A percentile compares a stretch with the other conserved stretches of the same genome.
Conservation (phyloP, 2,329 filamentous ascomycete species). For the Colletotrichum aenigma region DNA sequence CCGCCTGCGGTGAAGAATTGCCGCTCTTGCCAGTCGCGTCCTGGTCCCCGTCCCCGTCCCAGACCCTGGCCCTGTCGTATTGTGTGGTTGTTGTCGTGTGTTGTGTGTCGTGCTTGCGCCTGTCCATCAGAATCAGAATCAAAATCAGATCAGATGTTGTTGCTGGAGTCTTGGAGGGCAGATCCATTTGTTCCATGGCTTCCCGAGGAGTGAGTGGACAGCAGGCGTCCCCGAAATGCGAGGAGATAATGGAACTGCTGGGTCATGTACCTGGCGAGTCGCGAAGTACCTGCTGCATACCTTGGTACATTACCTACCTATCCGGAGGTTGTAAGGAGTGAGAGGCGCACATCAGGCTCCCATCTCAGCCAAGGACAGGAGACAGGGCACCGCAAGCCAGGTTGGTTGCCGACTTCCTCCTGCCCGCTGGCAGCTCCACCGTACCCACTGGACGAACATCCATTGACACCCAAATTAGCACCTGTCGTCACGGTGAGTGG, state of each 20-base stretch:
- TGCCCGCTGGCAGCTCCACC: background rate
- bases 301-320: no score
- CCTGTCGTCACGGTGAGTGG: slow-evolving; percentile 17
- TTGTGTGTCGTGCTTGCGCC: background rate
- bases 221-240: slow-evolving; percentile 11
- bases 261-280: background rate
- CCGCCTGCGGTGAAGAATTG: slow-evolving; percentile 6
- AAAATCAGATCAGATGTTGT: background rate
- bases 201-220: background rate
- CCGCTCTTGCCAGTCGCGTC: background rate
- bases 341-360: background rate
- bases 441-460: background rate
- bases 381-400: background rate
- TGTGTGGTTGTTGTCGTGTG: background rate
- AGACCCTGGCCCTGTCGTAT: background rate
- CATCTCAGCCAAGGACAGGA: background rate
- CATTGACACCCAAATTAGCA: slow-evolving; percentile 15
- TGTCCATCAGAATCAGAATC: background rate
- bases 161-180: background rate
- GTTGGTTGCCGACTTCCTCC: background rate
- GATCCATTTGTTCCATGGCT: background rate
- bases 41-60: background rate
- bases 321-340: background rate
- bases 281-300: background rate
- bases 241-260: slow-evolving; percentile 2